Evolutionary conservation across 2,329 filamentous ascomycete genomes (phyloP).

Genomic region (Daldinia sp.): DNA sequence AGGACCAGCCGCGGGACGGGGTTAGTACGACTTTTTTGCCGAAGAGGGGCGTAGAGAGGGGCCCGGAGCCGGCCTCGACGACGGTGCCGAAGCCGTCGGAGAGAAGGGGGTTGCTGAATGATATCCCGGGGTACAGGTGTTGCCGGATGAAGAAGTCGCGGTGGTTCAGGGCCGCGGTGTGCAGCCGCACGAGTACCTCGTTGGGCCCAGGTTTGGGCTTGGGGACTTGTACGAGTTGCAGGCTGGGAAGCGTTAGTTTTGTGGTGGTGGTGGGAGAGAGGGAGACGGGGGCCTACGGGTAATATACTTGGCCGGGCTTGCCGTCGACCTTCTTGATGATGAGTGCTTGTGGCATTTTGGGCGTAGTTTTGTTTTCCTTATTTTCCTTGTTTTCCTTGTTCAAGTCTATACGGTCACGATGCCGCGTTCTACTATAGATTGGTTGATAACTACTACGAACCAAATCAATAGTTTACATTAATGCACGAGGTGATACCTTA

Average conservation of each 20-base stretch:
- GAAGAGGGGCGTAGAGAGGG: constrained; percentile 52
- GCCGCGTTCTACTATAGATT: background rate
- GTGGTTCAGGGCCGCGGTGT: constrained; percentile 88
- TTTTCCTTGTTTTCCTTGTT: too few species aligned
- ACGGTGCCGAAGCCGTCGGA: constrained; percentile 85
- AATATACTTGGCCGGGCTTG: constrained; percentile 89
- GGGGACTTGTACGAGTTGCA: constrained; percentile 68
- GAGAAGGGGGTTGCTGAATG: constrained; percentile 79
- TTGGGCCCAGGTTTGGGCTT: constrained; percentile 68
- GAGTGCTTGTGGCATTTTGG: constrained; percentile 63
- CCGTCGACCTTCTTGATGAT: constrained; percentile 75
- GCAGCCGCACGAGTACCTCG: constrained; percentile 78
- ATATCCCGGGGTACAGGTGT: constrained; percentile 86
- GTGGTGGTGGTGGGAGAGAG: background rate
- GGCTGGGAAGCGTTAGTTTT: constrained; percentile 48
- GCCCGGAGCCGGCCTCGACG: constrained; percentile 63
- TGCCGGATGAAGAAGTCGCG: constrained; percentile 94
- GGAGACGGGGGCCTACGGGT: constrained; percentile 62
- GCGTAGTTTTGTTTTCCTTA: background rate
- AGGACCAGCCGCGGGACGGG: constrained; percentile 80
- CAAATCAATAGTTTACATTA: background rate
- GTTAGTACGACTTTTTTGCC: constrained; percentile 77
- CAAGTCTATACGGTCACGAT: background rate
- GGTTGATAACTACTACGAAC: too few species aligned
- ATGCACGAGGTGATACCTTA: background rate